These are phyloP conservation scores for Rhizomucor pusillus DNA, from an alignment of 371 early-diverging fungal species.

Conservation along the genomic window DNA sequence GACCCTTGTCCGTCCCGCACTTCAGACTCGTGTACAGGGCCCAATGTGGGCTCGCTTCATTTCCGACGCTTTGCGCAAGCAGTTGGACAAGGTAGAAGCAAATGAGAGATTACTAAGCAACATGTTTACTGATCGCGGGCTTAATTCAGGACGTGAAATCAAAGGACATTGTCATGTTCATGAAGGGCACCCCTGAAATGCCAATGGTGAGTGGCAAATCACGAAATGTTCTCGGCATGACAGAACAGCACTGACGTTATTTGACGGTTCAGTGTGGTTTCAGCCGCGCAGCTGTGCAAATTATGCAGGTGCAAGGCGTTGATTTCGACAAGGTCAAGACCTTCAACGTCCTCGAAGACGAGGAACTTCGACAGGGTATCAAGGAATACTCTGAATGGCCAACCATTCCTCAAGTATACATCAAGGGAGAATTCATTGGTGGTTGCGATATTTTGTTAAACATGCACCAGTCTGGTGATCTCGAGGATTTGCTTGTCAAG, in stretches of 20 bases:
- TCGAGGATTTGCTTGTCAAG: constrained; percentile 81
- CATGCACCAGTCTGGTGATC: constrained; percentile 91
- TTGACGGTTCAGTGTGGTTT: constrained; percentile 93
- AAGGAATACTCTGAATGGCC: constrained; percentile 98
- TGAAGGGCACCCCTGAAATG: constrained; percentile 93
- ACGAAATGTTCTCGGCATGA: too few relatives aligned
- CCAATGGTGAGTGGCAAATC: constrained; percentile 65
- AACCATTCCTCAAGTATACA: constrained; percentile 97
- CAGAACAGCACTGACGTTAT: too few relatives aligned
- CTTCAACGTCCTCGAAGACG: constrained; percentile 88
- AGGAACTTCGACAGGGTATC: constrained; percentile 86
- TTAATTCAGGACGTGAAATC: constrained; percentile 60
- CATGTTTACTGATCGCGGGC: not conserved
- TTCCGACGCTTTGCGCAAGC: constrained; percentile 68
- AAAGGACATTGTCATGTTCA: constrained; percentile 81
- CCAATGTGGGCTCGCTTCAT: constrained; percentile 71
- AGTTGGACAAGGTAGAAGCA: constrained; percentile 55
- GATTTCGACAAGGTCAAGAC: constrained; percentile 67
- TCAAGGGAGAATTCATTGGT: constrained; percentile 96
- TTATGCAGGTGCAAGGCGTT: constrained; percentile 85
- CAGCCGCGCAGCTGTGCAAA: constrained; percentile 88
- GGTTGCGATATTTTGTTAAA: constrained; percentile 94
- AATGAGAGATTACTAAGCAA: too few relatives aligned
- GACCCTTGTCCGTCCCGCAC: constrained; percentile 33
- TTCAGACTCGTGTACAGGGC: constrained; percentile 20